Evolutionary conservation across 352 stramenopile genomes (phyloP), one percentile per base, ranked within the genome.

Genomic region (Globisporangium paroecandrum): DNA sequence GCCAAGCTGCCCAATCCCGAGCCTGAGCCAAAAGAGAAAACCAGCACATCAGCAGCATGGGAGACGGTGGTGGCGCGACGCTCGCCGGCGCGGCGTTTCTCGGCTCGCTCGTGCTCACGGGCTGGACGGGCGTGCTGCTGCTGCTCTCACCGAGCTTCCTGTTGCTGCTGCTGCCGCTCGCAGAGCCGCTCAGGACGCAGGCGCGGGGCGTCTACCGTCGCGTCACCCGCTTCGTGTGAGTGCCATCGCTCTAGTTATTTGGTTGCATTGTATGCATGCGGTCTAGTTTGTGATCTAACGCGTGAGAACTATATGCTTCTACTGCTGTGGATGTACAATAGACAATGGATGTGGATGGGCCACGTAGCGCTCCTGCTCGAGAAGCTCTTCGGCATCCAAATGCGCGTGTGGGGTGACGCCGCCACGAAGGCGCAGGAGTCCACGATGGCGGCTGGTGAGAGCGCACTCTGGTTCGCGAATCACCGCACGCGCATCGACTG

Each of bases 401-500:
- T 91, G 20, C 63, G 72, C 47, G 65, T 93, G n/a, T 90, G 82
- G 64, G 76, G 83, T 1, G 78, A 92, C 53, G 75, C 74, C 2
- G 78, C 72, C 32, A 84, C 83, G 0, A 89, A 91, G 64, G 63
- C 74, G n/a, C 74, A 79, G 10, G 82, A 90, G 54, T 55, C n/a
- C 2, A 59, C 64, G 22, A 78, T 89, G 65, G 62, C 49, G 0
- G 4, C 24, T 3, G 77, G 77, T 46, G 81, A 92, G 66, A 80
- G 82, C 49, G 87, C 83, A 9, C 34, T 95, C 46, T 93, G 86
- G 85, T 63, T 93, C 32, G 79, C 75, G 7, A 95, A 94, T 68
- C 87, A 95, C 62, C 85, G 86, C 63, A 94, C 85, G 67, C 83
- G 84, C 65, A 89, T 94, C 61, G 87, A 95, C 73, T 94, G 85